Evolutionary conservation across 2,329 filamentous ascomycete species (phyloP).

Genomic region (Graphilbum ipis-grandicollis): DNA sequence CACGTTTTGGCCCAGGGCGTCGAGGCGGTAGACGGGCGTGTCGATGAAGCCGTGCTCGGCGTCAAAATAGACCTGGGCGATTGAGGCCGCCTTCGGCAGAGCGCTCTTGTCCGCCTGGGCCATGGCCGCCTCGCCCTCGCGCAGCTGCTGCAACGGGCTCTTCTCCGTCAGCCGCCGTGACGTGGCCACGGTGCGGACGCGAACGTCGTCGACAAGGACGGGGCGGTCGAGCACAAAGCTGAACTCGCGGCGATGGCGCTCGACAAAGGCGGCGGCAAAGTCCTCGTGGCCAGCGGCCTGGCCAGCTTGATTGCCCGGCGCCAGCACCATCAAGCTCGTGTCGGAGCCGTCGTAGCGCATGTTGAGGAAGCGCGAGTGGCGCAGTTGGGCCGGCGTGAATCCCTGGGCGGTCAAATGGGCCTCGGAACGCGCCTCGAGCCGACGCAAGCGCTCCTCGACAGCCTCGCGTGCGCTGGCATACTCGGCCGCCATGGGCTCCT

Average conservation of each 20-base stretch:
- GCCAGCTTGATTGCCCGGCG: no score
- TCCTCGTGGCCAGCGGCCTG: constrained; percentile 9
- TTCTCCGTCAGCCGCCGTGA: constrained; percentile 51
- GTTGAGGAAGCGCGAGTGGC: constrained; percentile 83
- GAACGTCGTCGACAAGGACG: constrained; percentile 56
- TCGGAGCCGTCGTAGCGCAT: constrained; percentile 85
- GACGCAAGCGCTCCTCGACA: constrained; percentile 29
- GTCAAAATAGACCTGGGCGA: constrained; percentile 47
- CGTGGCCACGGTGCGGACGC: constrained; percentile 46
- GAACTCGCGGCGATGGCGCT: constrained; percentile 55
- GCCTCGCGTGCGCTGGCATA: constrained; percentile 51
- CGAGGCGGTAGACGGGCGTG: constrained; percentile 50
- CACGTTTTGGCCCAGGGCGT: constrained; percentile 41
- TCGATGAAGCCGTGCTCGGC: constrained; percentile 18
- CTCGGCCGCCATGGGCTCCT: constrained; percentile 36
- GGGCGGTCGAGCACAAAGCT: constrained; percentile 52
- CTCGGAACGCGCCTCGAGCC: not conserved
- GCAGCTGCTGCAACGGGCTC: constrained; percentile 69
- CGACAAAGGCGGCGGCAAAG: constrained; percentile 48
- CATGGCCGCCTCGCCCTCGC: constrained; percentile 32
- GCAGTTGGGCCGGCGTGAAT: constrained; percentile 48
- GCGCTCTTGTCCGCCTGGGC: no score
- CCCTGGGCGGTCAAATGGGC: constrained; percentile 42
- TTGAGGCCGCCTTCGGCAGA: no score
- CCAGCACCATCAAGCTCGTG: constrained; percentile 67